Evolutionary conservation across 2,329 filamentous ascomycete genomes (phyloP), one percentile per base, ranked within the genome.

Genomic region (Triangularia setosa): DNA sequence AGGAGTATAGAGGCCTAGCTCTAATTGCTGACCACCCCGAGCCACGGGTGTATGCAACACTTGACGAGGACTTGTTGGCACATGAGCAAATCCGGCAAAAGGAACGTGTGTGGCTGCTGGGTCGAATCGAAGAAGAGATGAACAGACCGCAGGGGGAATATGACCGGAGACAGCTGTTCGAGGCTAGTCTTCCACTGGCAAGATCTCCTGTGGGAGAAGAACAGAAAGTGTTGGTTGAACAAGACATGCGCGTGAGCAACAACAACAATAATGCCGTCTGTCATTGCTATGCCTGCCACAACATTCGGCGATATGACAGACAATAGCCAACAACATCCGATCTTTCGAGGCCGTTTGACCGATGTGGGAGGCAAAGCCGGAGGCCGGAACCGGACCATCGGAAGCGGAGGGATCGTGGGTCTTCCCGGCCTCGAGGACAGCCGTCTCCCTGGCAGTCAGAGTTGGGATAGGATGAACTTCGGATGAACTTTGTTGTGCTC

Each of bases 1-100:
- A 55, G 23, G 23, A 27, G 8, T 55, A 25, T 23, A 28, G 24
- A 55, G 25, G 27, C 52, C 52, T 25, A 55, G 52, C 25, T 27
- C 11, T 23, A n/a, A 1, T 54, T 7, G 21, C 62, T 30, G 64
- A 67, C 21, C 55, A 67, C 21, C 55, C 64, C 30, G 27, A 65
- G 23, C 35, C 64, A 21, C 53, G 56, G 28, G 16, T 67, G 2
- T 62, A 55, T 44, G 14, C 64, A 3, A 60, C 61, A n/a, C 62
- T 64, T 27, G 62, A 66, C 18, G 60, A 66, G 11, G 58, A 61
- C 53, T 33, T 66, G 18, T 2, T 66, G 25, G 62, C 52, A 55
- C 12, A 63, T 1, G 64, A 63, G 9, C 62, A 62, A 58, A 53
- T 30, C 3, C 27, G 57, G 52, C 60, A 62, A 54, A 30, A 60